A percentile compares a stretch with the other conserved stretches of the same genome.
Evolutionary conservation across 2,329 filamentous ascomycete species (phyloP).

Genomic region (Whalleya microplaca): DNA sequence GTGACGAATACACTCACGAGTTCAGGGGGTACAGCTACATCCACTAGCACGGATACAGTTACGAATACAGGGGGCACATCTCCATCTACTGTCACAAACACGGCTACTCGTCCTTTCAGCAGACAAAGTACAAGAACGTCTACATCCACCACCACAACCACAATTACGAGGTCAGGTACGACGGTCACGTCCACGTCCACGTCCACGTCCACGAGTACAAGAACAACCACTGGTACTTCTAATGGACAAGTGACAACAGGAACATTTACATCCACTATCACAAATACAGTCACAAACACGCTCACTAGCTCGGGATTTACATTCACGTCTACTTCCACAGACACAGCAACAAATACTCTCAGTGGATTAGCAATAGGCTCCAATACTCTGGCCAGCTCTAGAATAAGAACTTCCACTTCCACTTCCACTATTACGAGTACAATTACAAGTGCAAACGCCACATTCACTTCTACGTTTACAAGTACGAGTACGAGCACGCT

Average conservation of each 20-base stretch:
- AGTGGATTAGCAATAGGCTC: not conserved
- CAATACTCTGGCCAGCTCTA: too few species aligned
- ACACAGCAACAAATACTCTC: not conserved
- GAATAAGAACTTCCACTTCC: not conserved
- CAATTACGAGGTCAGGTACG: not conserved
- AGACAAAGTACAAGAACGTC: not conserved
- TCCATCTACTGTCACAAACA: not conserved
- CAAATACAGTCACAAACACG: constrained; percentile 5
- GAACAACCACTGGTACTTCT: constrained; percentile 1
- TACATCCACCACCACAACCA: not conserved
- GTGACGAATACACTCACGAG: not conserved
- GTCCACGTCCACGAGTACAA: constrained; percentile 12
- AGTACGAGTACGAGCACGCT: constrained; percentile 15
- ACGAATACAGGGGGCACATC: too few species aligned
- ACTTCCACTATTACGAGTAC: constrained; percentile 8
- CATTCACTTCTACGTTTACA: constrained; percentile 12
- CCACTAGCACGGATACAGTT: not conserved
- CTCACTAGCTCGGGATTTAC: constrained; percentile 5
- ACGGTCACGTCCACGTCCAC: constrained; percentile 14
- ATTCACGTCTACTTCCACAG: constrained; percentile 10
- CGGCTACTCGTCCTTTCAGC: not conserved
- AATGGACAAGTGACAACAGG: not conserved
- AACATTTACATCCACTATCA: constrained; percentile 6
- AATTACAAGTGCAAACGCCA: constrained; percentile 6
- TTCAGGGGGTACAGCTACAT: not conserved